These are phyloP conservation scores for Acorus gramineus DNA, from an alignment of 106 monocot genomes.

Conservation along the genomic window DNA sequence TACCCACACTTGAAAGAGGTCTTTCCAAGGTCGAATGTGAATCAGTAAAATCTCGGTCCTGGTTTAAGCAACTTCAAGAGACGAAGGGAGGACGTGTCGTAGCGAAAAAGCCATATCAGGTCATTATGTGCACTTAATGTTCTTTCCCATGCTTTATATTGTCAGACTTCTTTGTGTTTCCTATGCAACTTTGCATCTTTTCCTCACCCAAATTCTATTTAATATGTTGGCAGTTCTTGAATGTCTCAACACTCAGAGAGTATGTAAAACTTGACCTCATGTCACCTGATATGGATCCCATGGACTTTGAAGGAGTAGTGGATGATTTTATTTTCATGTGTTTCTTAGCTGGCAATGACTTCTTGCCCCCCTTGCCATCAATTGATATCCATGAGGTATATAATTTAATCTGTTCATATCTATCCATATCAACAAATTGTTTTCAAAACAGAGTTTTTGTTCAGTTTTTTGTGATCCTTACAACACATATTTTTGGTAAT, in stretches of 20 bases:
- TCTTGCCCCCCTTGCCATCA: slow-evolving; percentile 45
- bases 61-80: neutral
- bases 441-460: no score
- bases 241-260: slow-evolving; percentile 48
- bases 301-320: slow-evolving; percentile 36
- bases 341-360: slow-evolving; percentile 59
- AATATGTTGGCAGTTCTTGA: slow-evolving; percentile 34
- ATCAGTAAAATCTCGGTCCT: slow-evolving; percentile 7
- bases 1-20: neutral
- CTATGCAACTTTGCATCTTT: no score
- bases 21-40: slow-evolving; percentile 2
- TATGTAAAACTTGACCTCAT: slow-evolving; percentile 37
- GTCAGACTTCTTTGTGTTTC: no score
- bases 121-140: neutral
- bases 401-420: no score
- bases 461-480: no score
- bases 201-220: neutral
- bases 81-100: neutral
- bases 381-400: slow-evolving; percentile 40
- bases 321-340: slow-evolving; percentile 58
- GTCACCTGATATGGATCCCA: slow-evolving; percentile 5
- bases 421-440: no score
- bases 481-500: neutral
- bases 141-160: no score
- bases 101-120: slow-evolving; percentile 21